Base-by-base conservation (phyloP, 164 flowering plant genomes). In the Piper longum region DNA sequence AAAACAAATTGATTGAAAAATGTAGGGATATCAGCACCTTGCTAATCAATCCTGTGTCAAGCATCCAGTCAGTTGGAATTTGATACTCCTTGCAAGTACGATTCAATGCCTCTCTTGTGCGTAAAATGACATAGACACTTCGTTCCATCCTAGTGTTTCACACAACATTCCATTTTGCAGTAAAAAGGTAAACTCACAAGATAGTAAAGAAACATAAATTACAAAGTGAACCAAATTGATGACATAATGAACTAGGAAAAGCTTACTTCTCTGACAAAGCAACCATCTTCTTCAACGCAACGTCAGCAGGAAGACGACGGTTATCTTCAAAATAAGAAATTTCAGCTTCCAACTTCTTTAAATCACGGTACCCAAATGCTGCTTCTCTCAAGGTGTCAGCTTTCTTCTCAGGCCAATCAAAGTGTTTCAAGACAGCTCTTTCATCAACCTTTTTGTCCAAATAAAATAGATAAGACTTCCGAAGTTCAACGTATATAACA, bases 331-430 rank as follows among this genome's bases (percentile, higher is more conserved):
- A 86, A 44, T 63, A 66, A 7, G 79, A 77, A 62, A 88, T 83
- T 76, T 92, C 96, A 16, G 72, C 72, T 62, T 87, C 96, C 71
- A 92, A 72, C 73, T 85, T 92, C 81, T 83, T 92, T 55, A 92
- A 77, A 74, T 92, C 98, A 64, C 82, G 75, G 51, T 87, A 92
- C 5, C 83, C 88, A 69, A 92, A 92, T 71, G 98, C 96, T 61
- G 93, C 96, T 80, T 92, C 98, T 64, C 98, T 67, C 68, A 92
- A 82, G 60, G 88, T 82, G 67, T 92, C 98, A 12, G 96, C 93
- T 69, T 88, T 92, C 76, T 80, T 84, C 77, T 92, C 98, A 43
- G 98, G 98, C 96, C 98, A 92, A 40, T 89, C 82, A 43, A 92
- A 92, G 78, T 92, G 96, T 78, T 89, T 92, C 36, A 92, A 73